These are phyloP conservation scores for Calonectria pseudoreteaudii DNA, from an alignment of 2,329 filamentous ascomycete genomes.

Conservation along the genomic window DNA sequence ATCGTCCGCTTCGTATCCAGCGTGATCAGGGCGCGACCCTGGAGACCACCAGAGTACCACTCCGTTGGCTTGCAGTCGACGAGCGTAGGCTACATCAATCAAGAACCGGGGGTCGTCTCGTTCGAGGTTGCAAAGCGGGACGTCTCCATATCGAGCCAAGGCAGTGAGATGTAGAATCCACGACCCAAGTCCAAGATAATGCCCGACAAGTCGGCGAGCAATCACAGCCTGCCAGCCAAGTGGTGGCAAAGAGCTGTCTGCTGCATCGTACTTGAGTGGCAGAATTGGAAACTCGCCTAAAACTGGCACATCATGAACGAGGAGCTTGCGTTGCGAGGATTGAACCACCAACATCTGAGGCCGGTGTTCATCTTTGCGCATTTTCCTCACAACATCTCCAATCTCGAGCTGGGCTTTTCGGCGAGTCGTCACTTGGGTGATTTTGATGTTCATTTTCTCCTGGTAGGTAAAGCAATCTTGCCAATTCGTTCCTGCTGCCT, in stretches of 20 bases:
- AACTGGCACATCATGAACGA: constrained; percentile 87
- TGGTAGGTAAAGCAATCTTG: constrained; percentile 89
- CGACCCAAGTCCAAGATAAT: constrained; percentile 91
- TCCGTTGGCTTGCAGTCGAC: constrained; percentile 88
- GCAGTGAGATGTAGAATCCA: constrained; percentile 92
- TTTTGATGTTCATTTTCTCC: constrained; percentile 86
- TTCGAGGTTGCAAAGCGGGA: constrained; percentile 95
- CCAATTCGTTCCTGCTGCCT: constrained; percentile 77
- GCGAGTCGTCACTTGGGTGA: constrained; percentile 87
- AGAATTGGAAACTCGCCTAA: constrained; percentile 88
- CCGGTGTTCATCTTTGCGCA: constrained; percentile 84
- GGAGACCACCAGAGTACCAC: constrained; percentile 98
- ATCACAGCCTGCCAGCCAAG: constrained; percentile 94
- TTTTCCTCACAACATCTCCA: constrained; percentile 88
- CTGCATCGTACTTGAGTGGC: constrained; percentile 82
- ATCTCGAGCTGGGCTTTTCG: constrained; percentile 91
- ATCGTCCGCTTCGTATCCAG: constrained; percentile 94
- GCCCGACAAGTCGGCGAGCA: constrained; percentile 84
- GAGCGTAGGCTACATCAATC: constrained; percentile 95
- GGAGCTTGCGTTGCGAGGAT: constrained; percentile 83
- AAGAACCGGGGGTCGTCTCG: constrained; percentile 93
- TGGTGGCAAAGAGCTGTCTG: constrained; percentile 88
- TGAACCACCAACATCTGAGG: constrained; percentile 90
- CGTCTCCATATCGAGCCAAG: constrained; percentile 90
- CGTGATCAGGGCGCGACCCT: constrained; percentile 89